These are phyloP conservation scores for Cladosporium sp. DNA, from an alignment of 2,329 filamentous ascomycete species.

Conservation along the genomic window DNA sequence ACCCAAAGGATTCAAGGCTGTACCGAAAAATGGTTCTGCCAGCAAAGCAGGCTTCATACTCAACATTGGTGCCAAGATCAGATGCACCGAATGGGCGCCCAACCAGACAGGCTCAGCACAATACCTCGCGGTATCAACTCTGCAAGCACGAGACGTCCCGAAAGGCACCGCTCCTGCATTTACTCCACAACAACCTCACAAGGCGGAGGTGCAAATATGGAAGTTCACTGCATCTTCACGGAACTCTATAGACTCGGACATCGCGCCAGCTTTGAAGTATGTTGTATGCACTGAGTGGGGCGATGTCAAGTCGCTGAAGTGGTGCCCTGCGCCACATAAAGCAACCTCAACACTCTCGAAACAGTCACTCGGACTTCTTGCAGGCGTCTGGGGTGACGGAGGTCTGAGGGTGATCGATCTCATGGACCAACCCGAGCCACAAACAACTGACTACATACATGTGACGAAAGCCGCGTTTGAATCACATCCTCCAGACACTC, in stretches of 20 bases:
- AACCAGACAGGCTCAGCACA: conserved; percentile 51
- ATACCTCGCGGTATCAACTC: conserved; percentile 54
- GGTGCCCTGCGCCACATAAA: conserved; percentile 54
- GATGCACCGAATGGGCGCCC: conserved; percentile 51
- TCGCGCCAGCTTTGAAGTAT: conserved; percentile 49
- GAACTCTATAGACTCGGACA: conserved; percentile 47
- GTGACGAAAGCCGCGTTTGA: conserved; percentile 54
- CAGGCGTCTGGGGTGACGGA: conserved; percentile 62
- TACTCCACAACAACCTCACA: conserved; percentile 50
- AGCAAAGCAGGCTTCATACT: conserved; percentile 53
- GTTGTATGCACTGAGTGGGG: conserved; percentile 62
- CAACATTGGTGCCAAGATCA: conserved; percentile 57
- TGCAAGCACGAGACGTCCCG: background rate
- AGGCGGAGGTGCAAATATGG: conserved; percentile 62
- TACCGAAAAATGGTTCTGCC: background rate
- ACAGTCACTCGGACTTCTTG: conserved; percentile 54
- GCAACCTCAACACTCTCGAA: conserved; percentile 26
- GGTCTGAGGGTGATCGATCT: conserved; percentile 57
- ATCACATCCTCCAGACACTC: conserved; percentile 51
- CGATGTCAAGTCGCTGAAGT: conserved; percentile 56
- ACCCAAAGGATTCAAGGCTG: background rate
- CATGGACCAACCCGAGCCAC: conserved; percentile 26
- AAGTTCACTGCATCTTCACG: conserved; percentile 48
- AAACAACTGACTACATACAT: conserved; percentile 40
- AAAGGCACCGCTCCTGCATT: conserved; percentile 48